phyloP scores from a whole-genome alignment of 805 yeast species.

The Saturnispora kantuleensis region DNA sequence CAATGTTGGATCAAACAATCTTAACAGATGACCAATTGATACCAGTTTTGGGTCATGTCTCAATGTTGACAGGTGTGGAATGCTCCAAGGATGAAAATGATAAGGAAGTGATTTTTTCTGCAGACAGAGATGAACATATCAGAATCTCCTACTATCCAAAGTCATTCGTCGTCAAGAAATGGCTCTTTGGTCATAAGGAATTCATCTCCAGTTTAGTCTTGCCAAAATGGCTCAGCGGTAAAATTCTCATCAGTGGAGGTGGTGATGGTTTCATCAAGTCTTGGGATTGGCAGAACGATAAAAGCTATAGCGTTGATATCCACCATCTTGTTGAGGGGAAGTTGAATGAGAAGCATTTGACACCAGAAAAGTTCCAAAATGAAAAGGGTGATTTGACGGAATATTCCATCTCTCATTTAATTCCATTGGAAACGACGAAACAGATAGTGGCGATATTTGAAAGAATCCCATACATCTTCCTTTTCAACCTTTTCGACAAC shows the following conservation, averaged over 20 bases:
- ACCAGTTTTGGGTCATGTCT: slow-evolving; percentile 91
- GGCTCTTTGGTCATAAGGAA: slow-evolving; percentile 80
- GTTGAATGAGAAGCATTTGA: slow-evolving; percentile 48
- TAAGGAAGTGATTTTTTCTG: slow-evolving; percentile 53
- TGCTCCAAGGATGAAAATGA: slow-evolving; percentile 32
- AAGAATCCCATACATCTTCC: slow-evolving; percentile 33
- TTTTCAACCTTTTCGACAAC: slow-evolving; percentile 26
- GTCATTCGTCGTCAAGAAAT: slow-evolving; percentile 65
- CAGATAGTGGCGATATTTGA: slow-evolving; percentile 38
- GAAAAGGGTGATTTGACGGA: slow-evolving; percentile 40
- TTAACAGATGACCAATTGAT: slow-evolving; percentile 34
- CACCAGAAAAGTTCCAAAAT: slow-evolving; percentile 55
- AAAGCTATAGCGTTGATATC: slow-evolving; percentile 32
- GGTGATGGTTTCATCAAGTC: slow-evolving; percentile 69
- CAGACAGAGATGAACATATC: slow-evolving; percentile 96
- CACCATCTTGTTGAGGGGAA: slow-evolving; percentile 31
- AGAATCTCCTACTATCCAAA: slow-evolving; percentile 74
- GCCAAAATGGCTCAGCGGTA: slow-evolving; percentile 38
- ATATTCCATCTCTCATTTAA: slow-evolving; percentile 34
- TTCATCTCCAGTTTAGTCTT: slow-evolving; percentile 62
- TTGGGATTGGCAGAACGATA: slow-evolving; percentile 66
- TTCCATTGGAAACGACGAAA: slow-evolving; percentile 22
- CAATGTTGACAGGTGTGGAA: slow-evolving; percentile 79
- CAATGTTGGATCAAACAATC: slow-evolving; percentile 30
- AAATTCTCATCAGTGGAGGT: slow-evolving; percentile 70